Conservation (phyloP, 2,329 filamentous ascomycete species). For the Xylaria arbuscula region DNA sequence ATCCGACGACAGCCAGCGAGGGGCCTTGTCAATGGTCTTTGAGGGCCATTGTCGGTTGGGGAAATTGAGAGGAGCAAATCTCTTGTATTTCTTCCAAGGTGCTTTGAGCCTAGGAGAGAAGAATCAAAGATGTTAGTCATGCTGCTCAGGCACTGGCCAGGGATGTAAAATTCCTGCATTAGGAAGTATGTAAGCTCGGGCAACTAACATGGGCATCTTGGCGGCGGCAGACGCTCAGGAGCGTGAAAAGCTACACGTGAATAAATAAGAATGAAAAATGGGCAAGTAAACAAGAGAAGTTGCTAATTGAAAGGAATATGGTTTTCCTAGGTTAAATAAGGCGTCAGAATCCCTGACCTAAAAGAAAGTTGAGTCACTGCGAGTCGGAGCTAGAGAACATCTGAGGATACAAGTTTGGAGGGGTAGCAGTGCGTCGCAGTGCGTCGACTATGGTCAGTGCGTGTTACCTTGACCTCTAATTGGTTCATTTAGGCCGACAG, state of each 20-base stretch:
- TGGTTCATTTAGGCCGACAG: background rate
- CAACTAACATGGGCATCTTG: conserved; percentile 24
- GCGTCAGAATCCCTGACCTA: background rate
- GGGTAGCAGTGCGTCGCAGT: background rate
- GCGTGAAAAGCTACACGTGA: background rate
- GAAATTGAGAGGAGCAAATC: conserved; percentile 65
- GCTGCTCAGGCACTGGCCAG: background rate
- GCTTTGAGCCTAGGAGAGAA: conserved; percentile 14
- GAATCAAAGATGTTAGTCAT: background rate
- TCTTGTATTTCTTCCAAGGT: conserved; percentile 30
- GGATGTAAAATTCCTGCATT: background rate
- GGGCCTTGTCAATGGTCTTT: conserved; percentile 84
- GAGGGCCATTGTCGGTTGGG: conserved; percentile 84
- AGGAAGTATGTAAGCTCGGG: background rate
- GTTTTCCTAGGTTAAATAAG: background rate
- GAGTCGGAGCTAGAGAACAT: background rate
- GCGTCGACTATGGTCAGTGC: background rate
- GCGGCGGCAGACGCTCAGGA: background rate
- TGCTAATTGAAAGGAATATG: background rate
- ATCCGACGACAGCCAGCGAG: conserved; percentile 72
- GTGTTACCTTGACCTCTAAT: background rate
- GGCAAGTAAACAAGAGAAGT: background rate
- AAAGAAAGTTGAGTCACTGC: background rate
- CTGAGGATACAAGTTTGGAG: background rate
- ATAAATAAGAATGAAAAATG: background rate